phyloP scores from a whole-genome alignment of 1,284 basidiomycete genomes.

The Jaminaea rosea region DNA sequence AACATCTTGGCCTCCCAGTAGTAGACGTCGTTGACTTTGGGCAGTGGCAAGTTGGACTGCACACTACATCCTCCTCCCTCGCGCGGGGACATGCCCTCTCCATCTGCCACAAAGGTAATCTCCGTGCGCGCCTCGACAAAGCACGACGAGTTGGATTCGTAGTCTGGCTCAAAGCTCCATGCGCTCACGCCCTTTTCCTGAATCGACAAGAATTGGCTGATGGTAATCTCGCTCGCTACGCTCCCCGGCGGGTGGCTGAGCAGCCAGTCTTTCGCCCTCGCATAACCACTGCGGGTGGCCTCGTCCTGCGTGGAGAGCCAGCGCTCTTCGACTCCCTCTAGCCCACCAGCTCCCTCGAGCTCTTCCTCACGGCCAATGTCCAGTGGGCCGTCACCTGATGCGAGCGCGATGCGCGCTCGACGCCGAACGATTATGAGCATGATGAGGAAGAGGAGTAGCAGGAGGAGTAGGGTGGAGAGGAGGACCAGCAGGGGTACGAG shows the following conservation, averaged over 20 bases:
- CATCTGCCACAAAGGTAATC: conserved; percentile 44
- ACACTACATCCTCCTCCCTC: conserved; percentile 45
- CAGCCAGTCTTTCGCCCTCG: conserved; percentile 71
- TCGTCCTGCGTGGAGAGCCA: conserved; percentile 83
- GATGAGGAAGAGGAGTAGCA: conserved; percentile 50
- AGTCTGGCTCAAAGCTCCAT: conserved; percentile 45
- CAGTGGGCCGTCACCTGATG: conserved; percentile 80
- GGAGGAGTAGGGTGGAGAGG: conserved; percentile 80
- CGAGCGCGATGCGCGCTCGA: conserved; percentile 52
- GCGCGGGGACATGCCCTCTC: conserved; percentile 42
- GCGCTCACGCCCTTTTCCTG: conserved; percentile 47
- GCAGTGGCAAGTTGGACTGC: conserved; percentile 44
- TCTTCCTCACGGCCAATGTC: conserved; percentile 72
- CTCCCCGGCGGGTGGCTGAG: conserved; percentile 20
- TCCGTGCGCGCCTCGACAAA: conserved; percentile 44
- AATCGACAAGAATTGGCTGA: conserved; percentile 44
- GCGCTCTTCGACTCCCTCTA: conserved; percentile 77
- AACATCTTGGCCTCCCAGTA: conserved; percentile 48
- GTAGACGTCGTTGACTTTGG: conserved; percentile 47
- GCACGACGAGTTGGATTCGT: conserved; percentile 43
- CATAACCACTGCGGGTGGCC: conserved; percentile 62
- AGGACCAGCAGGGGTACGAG: conserved; percentile 62
- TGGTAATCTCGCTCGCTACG: conserved; percentile 44
- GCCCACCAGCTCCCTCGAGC: conserved; percentile 73
- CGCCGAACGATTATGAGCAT: conserved; percentile 35